Evolutionary conservation across 768 basidiomycete species (phyloP).

Genomic region (Lactarius trivialis): DNA sequence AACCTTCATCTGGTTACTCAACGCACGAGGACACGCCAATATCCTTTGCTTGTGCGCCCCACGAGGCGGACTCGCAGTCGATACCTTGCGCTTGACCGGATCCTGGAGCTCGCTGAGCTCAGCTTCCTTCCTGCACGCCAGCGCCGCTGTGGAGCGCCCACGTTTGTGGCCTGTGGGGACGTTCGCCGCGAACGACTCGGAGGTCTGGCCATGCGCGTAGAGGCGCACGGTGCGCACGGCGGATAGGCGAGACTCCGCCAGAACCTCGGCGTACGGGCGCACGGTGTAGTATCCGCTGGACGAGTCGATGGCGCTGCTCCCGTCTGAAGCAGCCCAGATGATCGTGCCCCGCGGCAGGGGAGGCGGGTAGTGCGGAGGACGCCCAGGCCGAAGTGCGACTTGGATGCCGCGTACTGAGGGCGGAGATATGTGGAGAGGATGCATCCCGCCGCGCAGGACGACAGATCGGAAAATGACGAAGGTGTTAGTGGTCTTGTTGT

Average conservation of each 20-base stretch:
- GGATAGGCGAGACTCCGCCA: not conserved
- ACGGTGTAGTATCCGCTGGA: not conserved
- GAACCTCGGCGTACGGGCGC: not conserved
- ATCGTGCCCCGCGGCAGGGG: not conserved
- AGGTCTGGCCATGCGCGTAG: not conserved
- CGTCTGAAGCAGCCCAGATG: not conserved
- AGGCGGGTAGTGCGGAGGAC: not conserved
- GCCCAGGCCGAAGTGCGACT: not conserved
- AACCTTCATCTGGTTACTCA: not conserved
- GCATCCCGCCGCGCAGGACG: not conserved
- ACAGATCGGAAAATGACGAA: not conserved
- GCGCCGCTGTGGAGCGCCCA: not conserved
- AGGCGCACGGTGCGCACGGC: too few relatives aligned
- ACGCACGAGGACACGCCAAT: too few relatives aligned
- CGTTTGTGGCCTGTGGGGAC: not conserved
- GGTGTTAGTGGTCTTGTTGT: too few relatives aligned
- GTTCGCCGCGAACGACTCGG: not conserved
- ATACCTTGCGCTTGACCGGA: not conserved
- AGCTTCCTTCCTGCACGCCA: not conserved
- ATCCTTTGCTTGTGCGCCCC: not conserved
- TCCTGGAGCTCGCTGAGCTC: not conserved
- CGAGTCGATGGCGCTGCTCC: not conserved
- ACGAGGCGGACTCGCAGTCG: not conserved
- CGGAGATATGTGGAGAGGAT: not conserved
- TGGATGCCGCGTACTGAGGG: not conserved